Conservation (phyloP, 441 rosid genomes). For the Eutrema salsugineum region DNA sequence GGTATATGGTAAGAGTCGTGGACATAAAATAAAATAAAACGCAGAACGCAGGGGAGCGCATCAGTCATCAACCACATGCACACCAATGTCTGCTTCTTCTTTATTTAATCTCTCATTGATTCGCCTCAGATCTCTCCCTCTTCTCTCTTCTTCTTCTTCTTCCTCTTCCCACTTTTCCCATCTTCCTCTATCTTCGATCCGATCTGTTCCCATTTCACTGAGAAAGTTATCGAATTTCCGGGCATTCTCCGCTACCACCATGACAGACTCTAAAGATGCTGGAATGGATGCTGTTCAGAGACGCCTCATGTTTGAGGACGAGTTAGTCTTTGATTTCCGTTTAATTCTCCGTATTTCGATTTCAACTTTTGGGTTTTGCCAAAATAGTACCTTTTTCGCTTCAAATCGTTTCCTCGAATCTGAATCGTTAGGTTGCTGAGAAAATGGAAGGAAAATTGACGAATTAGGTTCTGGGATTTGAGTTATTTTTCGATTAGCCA, state of each 20-base stretch:
- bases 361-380: not conserved
- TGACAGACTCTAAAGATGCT: constrained; percentile 61
- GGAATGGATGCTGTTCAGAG: constrained; percentile 97
- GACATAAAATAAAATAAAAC: not conserved
- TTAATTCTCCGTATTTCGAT: not conserved
- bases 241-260: constrained; percentile 14
- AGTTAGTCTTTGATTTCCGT: constrained; percentile 44
- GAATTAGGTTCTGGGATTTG: not conserved
- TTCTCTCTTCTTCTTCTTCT: constrained; percentile 5
- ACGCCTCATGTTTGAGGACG: constrained; percentile 98
- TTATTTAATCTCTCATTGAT: constrained; percentile 25
- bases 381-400: not conserved
- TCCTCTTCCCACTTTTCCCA: not conserved
- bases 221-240: constrained; percentile 36
- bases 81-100: constrained; percentile 33
- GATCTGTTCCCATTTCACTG: not conserved
- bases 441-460: not conserved
- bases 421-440: not conserved
- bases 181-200: constrained; percentile 9
- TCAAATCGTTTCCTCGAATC: not conserved
- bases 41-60: not conserved
- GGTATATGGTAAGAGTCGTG: constrained; percentile 15
- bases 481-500: not conserved
- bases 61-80: constrained; percentile 18
- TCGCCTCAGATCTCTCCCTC: constrained; percentile 26